phyloP scores from a whole-genome alignment of 306 rosid genomes.

The Acacia acuminata region DNA sequence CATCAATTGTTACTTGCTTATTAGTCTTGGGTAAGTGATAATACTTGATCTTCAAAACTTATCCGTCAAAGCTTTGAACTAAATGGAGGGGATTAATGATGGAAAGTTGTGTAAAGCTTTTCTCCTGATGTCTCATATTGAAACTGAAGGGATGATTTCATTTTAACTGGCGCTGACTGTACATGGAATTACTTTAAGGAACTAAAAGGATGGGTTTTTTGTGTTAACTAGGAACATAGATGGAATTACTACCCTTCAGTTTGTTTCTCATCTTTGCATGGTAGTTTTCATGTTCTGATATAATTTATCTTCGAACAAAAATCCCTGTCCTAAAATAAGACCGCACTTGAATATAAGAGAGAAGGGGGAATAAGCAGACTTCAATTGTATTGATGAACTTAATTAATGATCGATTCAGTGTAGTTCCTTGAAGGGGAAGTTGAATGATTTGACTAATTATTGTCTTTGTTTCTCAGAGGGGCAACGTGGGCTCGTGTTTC shows the following conservation, averaged over 20 bases:
- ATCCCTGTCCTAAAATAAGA: too few relatives aligned
- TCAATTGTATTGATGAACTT: background rate
- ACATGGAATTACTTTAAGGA: background rate
- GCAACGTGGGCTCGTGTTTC: slow-evolving; percentile 84
- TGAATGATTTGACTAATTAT: background rate
- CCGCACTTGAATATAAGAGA: too few relatives aligned
- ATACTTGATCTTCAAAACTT: background rate
- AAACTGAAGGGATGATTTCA: background rate
- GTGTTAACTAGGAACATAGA: background rate
- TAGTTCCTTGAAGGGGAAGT: slow-evolving; percentile 14
- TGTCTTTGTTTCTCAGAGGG: slow-evolving; percentile 40
- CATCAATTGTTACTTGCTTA: slow-evolving; percentile 73
- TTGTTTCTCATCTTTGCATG: background rate
- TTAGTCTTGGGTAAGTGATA: slow-evolving; percentile 75
- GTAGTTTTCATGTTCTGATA: background rate
- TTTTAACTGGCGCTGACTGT: background rate
- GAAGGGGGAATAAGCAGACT: too few relatives aligned
- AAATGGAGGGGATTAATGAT: background rate
- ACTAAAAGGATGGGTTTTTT: background rate
- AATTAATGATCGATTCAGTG: background rate
- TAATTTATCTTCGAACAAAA: too few relatives aligned
- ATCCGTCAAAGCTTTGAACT: background rate
- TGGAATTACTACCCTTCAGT: background rate
- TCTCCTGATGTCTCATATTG: background rate
- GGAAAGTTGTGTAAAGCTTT: background rate